Conservation (phyloP, 352 stramenopile genomes). For the Globisporangium iwayamae region DNA sequence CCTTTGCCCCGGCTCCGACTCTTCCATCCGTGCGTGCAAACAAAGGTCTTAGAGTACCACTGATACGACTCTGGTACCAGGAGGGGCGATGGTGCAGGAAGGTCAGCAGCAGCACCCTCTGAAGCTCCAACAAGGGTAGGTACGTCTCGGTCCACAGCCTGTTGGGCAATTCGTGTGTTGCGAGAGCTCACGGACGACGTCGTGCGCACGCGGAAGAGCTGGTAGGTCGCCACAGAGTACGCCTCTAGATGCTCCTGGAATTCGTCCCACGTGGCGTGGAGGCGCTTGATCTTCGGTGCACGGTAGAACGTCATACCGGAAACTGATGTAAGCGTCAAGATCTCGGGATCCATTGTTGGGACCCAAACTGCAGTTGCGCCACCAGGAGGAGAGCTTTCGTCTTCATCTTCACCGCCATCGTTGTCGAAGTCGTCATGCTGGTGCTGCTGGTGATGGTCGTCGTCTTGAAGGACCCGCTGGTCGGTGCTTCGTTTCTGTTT, state of each 20-base stretch:
- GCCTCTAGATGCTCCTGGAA: constrained; percentile 58
- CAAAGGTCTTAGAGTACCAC: constrained; percentile 81
- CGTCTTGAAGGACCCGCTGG: not conserved
- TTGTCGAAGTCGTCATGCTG: constrained; percentile 1
- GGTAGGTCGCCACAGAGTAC: constrained; percentile 59
- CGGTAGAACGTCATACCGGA: constrained; percentile 39
- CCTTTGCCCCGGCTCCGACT: constrained; percentile 60
- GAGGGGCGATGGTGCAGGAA: constrained; percentile 10
- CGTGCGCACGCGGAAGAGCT: constrained; percentile 72
- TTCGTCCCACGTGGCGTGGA: constrained; percentile 47
- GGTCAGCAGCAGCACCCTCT: not conserved
- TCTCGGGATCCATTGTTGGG: constrained; percentile 12
- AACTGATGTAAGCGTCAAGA: constrained; percentile 19
- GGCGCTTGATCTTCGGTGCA: constrained; percentile 40
- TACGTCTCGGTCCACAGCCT: constrained; percentile 30
- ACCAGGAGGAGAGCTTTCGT: constrained; percentile 6
- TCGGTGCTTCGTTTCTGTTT: not conserved
- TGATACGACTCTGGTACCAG: constrained; percentile 53
- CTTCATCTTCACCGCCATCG: constrained; percentile 19
- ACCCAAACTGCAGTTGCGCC: constrained; percentile 4
- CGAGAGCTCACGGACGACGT: constrained; percentile 66
- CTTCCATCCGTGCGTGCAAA: constrained; percentile 80
- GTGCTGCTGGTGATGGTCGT: not conserved
- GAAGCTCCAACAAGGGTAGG: constrained; percentile 4
- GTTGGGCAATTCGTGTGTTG: constrained; percentile 53